A percentile compares a stretch with the other conserved stretches of the same genome.
phyloP scores from a whole-genome alignment of 805 yeast genomes.

The Kuraishia hungarica region DNA sequence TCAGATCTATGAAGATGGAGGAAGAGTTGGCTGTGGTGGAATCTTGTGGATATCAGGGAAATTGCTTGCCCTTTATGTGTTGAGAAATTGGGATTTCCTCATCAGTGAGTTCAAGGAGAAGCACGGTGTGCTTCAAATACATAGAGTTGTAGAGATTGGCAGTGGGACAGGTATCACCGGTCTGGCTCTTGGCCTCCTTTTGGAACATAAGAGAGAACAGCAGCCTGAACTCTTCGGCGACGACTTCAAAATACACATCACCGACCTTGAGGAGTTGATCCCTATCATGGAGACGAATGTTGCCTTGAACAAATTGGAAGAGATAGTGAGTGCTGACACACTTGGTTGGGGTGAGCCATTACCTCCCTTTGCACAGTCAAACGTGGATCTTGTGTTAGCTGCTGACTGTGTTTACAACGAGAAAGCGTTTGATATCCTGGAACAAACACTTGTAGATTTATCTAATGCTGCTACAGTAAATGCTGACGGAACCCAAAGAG shows the following conservation, averaged over 20 bases:
- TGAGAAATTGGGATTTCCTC: constrained; percentile 16
- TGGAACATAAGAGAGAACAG: constrained; percentile 10
- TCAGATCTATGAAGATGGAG: constrained; percentile 45
- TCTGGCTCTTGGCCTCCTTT: constrained; percentile 21
- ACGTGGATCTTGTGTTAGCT: constrained; percentile 39
- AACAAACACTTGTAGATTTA: constrained; percentile 38
- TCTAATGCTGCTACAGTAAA: constrained; percentile 8
- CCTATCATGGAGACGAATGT: constrained; percentile 39
- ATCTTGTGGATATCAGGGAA: constrained; percentile 57
- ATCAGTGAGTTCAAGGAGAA: constrained; percentile 2
- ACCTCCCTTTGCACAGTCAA: constrained; percentile 19
- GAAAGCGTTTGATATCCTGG: constrained; percentile 42
- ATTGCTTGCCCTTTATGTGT: constrained; percentile 35
- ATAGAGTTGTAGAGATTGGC: constrained; percentile 40
- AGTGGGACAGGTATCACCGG: constrained; percentile 56
- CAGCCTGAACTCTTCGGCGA: constrained; percentile 3
- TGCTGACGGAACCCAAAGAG: neutral
- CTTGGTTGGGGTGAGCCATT: constrained; percentile 35
- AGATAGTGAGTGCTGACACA: constrained; percentile 29
- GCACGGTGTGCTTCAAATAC: constrained; percentile 12
- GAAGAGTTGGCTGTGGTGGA: constrained; percentile 57
- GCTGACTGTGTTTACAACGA: constrained; percentile 57
- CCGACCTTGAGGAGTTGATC: constrained; percentile 41
- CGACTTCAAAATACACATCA: constrained; percentile 30
- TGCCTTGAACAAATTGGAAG: constrained; percentile 26